Conservation (phyloP, 176 grass and related monocot species). For the Bolboschoenus planiculmis region DNA sequence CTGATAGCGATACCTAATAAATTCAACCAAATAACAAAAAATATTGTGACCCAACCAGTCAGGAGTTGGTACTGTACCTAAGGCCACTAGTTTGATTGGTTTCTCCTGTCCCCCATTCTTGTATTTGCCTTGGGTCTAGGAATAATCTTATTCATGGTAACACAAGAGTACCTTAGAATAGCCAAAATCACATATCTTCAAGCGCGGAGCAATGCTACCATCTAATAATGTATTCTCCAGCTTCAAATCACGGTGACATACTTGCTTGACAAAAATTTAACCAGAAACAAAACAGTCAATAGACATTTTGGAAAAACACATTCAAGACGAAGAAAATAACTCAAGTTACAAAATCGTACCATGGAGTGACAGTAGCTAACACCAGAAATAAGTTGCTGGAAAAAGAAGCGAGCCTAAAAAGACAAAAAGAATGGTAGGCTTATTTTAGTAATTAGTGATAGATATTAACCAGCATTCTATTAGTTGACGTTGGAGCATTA, state of each 20-base stretch:
- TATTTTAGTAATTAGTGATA: neutral
- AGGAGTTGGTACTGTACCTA: neutral
- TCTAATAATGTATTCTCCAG: slow-evolving; percentile 92
- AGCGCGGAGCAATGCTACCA: slow-evolving; percentile 78
- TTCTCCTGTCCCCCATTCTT: neutral
- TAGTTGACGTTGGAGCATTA: neutral
- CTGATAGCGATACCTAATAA: neutral
- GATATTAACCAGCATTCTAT: neutral
- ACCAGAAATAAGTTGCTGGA: slow-evolving; percentile 97
- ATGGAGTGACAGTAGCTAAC: slow-evolving; percentile 97
- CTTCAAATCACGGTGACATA: slow-evolving; percentile 98
- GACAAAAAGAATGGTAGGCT: neutral
- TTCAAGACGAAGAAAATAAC: slow-evolving; percentile 6
- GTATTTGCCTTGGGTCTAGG: neutral
- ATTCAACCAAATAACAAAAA: neutral
- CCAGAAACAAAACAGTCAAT: slow-evolving; percentile 19
- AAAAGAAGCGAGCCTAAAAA: slow-evolving; percentile 85
- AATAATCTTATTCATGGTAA: neutral
- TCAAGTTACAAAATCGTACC: slow-evolving; percentile 35
- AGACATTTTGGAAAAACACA: slow-evolving; percentile 8
- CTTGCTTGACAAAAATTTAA: slow-evolving; percentile 82
- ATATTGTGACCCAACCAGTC: neutral
- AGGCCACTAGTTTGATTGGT: neutral
- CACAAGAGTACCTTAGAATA: slow-evolving; percentile 74
- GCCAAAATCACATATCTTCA: slow-evolving; percentile 97